Evolutionary conservation across 768 basidiomycete genomes (phyloP).

Genomic region (Infundibulicybe gibba): DNA sequence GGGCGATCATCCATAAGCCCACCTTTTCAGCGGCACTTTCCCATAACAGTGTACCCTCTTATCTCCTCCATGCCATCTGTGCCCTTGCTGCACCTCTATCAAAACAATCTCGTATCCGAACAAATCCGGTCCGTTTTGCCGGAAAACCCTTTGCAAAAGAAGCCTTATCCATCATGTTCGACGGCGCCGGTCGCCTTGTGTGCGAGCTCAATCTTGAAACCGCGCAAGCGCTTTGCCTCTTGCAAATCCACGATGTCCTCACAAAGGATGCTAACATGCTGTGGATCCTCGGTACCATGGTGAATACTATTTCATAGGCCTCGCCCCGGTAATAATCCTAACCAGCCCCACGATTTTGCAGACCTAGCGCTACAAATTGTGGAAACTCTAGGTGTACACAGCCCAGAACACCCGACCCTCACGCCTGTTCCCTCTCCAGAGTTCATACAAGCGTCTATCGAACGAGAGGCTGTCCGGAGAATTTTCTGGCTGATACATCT

Average conservation of each 20-base stretch:
- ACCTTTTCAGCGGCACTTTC: slow-evolving; percentile 67
- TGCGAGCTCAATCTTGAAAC: slow-evolving; percentile 65
- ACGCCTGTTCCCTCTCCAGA: slow-evolving; percentile 57
- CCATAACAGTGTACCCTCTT: slow-evolving; percentile 62
- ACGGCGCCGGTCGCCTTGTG: slow-evolving; percentile 58
- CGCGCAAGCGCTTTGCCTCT: slow-evolving; percentile 71
- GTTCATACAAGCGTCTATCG: slow-evolving; percentile 58
- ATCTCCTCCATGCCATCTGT: slow-evolving; percentile 72
- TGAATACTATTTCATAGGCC: slow-evolving; percentile 20
- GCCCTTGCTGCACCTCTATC: slow-evolving; percentile 78
- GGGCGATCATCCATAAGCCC: slow-evolving; percentile 75
- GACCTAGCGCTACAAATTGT: slow-evolving; percentile 68
- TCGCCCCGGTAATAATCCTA: slow-evolving; percentile 18
- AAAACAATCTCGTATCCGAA: slow-evolving; percentile 58
- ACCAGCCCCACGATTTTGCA: slow-evolving; percentile 12
- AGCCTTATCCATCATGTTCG: slow-evolving; percentile 68
- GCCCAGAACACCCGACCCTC: slow-evolving; percentile 56
- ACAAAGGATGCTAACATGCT: slow-evolving; percentile 34
- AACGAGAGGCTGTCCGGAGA: slow-evolving; percentile 77
- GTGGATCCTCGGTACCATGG: slow-evolving; percentile 48
- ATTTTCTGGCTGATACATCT: slow-evolving; percentile 78
- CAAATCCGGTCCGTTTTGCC: slow-evolving; percentile 50
- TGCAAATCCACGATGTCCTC: slow-evolving; percentile 64
- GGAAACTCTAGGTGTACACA: slow-evolving; percentile 61
- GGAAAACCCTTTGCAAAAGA: slow-evolving; percentile 57